Percentiles rank a stretch among this genome's conserved stretches.
Conservation (phyloP, 2,329 filamentous ascomycete genomes). For the Epichloe gansuensis region DNA sequence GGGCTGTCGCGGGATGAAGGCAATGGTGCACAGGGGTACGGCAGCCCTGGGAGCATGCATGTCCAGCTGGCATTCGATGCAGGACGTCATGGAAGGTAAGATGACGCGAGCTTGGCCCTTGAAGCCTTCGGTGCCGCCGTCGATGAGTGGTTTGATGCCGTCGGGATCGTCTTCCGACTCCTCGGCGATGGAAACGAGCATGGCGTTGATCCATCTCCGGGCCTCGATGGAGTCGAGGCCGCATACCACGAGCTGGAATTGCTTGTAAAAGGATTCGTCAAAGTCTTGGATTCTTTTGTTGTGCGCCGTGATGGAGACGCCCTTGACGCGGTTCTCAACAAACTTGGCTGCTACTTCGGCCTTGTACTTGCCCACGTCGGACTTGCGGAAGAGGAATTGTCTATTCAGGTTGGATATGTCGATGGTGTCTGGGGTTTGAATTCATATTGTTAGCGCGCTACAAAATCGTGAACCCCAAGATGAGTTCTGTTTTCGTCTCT, state of each 20-base stretch:
- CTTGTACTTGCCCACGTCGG: conserved; percentile 87
- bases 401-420: conserved; percentile 97
- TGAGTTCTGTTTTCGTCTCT: not conserved
- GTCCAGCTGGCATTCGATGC: conserved; percentile 95
- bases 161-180: conserved; percentile 55
- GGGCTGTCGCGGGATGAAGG: conserved; percentile 89
- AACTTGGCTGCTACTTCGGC: conserved; percentile 87
- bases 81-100: conserved; percentile 82
- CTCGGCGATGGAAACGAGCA: conserved; percentile 81
- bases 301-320: conserved; percentile 85
- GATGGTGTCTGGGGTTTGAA: conserved; percentile 64
- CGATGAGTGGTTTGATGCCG: conserved; percentile 82
- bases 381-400: conserved; percentile 86
- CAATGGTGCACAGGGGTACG: conserved; percentile 90
- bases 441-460: too few species aligned
- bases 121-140: conserved; percentile 96
- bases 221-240: conserved; percentile 96
- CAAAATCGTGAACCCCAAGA: too few species aligned
- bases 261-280: conserved; percentile 91
- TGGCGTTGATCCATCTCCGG: conserved; percentile 96
- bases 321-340: conserved; percentile 77
- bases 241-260: conserved; percentile 88
- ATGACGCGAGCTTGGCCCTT: conserved; percentile 94
- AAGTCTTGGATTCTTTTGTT: conserved; percentile 96
- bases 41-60: conserved; percentile 98